Evolutionary conservation across 1,139 yeast genomes (phyloP).

Genomic region (Kazachstania sp.): DNA sequence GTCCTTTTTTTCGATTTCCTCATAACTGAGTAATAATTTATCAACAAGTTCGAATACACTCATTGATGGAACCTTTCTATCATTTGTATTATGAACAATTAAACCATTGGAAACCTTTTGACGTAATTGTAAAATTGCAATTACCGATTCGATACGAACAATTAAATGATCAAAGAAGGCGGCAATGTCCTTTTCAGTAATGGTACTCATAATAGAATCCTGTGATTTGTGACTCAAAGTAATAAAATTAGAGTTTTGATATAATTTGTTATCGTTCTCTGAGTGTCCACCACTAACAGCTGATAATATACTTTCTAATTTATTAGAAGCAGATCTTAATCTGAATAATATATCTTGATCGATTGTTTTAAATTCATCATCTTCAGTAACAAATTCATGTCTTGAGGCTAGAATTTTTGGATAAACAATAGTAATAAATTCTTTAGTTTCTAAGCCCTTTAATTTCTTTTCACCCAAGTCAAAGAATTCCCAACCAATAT

Average conservation of each 20-base stretch:
- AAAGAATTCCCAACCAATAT: slow-evolving; percentile 60
- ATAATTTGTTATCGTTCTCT: slow-evolving; percentile 11
- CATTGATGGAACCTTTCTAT: slow-evolving; percentile 7
- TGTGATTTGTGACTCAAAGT: slow-evolving; percentile 15
- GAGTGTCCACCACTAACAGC: slow-evolving; percentile 10
- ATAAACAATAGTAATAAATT: slow-evolving; percentile 69
- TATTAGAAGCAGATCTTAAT: slow-evolving; percentile 19
- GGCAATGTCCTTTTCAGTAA: slow-evolving; percentile 22
- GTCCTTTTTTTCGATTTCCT: background rate
- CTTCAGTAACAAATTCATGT: slow-evolving; percentile 27
- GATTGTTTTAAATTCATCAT: slow-evolving; percentile 19
- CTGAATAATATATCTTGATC: slow-evolving; percentile 22
- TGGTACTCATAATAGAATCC: slow-evolving; percentile 13
- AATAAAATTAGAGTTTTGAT: slow-evolving; percentile 7
- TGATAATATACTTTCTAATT: slow-evolving; percentile 9
- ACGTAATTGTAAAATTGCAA: slow-evolving; percentile 24
- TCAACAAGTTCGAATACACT: slow-evolving; percentile 23
- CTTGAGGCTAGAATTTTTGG: slow-evolving; percentile 60
- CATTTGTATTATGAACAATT: slow-evolving; percentile 11
- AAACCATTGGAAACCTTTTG: slow-evolving; percentile 22
- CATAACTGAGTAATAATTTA: slow-evolving; percentile 2
- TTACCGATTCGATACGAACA: slow-evolving; percentile 27
- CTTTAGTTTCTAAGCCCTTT: slow-evolving; percentile 93
- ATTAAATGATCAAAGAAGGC: slow-evolving; percentile 28
- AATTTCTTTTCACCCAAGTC: slow-evolving; percentile 80